Evolutionary conservation across 305 asterid species (phyloP), one percentile per base, ranked within the genome.

Genomic region (Solanum chacoense): DNA sequence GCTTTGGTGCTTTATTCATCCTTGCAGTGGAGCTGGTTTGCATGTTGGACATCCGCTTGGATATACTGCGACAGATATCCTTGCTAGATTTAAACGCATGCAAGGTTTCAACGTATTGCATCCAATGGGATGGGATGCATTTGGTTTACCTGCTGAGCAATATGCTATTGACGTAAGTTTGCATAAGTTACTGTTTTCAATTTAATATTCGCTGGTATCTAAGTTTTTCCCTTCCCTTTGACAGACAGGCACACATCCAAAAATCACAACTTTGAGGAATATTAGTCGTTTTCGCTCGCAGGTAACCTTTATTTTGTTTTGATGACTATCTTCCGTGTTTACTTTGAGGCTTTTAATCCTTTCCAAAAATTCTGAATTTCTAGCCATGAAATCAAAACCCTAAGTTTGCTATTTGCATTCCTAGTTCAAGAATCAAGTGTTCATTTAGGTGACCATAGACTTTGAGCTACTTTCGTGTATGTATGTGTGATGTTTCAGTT

Each of bases 61-160:
- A 86, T 97, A 97, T 90, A 95, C 99, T 84, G 99, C 99, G 16
- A 97, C 99, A 8, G 99, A 97, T 92, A 95, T 97, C 88, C 96
- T 97, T 93, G 99, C 99, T 87, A 94, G 99, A 90, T 96, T 94
- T 87, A 97, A 92, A 91, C 93, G 99, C 73, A 97, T 96, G 99
- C 98, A 95, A 91, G 99, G 99, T 55, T 96, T 93, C 93, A 97
- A 97, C 87, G 99, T 97, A 84, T 92, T 97, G 94, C 98, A 97
- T 88, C 99, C 98, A 87, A 97, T 97, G 99, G 99, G 99, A 78
- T 97, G 99, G 99, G 99, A 97, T 93, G 99, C 99, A 9, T 97
- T 97, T 92, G 98, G 99, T 90, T 94, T 97, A 90, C 99, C 99
- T 63, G 99, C 99, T 72, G 99, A 97, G 92, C 99, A 97, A 88